Evolutionary conservation across 2,329 filamentous ascomycete species (phyloP), one percentile per base, ranked within the genome.

Genomic region (Biscogniauxia mediterranea): DNA sequence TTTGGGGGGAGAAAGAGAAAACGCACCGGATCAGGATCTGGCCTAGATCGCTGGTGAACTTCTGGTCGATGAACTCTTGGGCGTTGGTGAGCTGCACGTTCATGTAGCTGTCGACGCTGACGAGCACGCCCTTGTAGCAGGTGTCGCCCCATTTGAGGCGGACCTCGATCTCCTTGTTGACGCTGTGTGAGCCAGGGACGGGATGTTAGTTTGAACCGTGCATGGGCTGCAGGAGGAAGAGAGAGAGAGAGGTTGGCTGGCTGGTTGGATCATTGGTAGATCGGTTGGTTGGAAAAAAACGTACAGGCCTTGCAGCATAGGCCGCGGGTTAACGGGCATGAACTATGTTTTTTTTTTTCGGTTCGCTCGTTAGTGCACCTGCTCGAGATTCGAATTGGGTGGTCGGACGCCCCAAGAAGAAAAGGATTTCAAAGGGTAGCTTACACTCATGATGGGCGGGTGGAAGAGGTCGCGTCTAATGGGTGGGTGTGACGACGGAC

Each of bases 41-140:
- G 6, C 95, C 95, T 67, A 99, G 80, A 55, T 86, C 86, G 60
- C 93, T 94, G 42, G 90, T 92, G 75, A 87, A 89, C 84, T 96
- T 91, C 69, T 92, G 89, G 74, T 93, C 88, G 73, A 97, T 91
- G 79, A 89, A 97, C 78, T 99, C 95, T 79, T 97, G 91, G 56
- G 94, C 93, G 71, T 90, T 89, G 68, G 89, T 88, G 66, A 99
- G 85, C 80, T 98, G 93, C 66, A 99, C 88, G 81, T 99, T 99
- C 94, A 99, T 98, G 83, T 99, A 99, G 74, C 91, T 93, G 81
- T 99, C 95, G 74, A 96, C 91, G 71, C 90, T 94, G 74, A 97
- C 91, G 65, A 99, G 86, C 68, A 87, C 86, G 75, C 95, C 95
- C 77, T 94, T 96, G 85, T 99, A 99, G 78, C 99, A 95, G 62